phyloP scores from a whole-genome alignment of 2,329 filamentous ascomycete species.

The Colletotrichum spinosum region DNA sequence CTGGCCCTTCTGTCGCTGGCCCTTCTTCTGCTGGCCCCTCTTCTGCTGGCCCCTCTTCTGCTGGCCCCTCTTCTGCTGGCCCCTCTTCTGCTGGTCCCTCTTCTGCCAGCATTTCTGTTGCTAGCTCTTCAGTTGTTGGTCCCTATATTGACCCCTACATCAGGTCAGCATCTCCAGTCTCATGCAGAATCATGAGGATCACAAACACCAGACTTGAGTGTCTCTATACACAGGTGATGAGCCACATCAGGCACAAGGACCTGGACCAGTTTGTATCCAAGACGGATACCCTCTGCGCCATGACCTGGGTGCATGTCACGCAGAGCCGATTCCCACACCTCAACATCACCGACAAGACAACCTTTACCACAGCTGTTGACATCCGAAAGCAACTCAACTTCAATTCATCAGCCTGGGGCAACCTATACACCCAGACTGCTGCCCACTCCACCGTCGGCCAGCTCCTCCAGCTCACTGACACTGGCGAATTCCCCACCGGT shows the following conservation, averaged over 20 bases:
- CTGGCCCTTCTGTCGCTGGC: too few relatives aligned
- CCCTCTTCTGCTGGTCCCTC: too few relatives aligned
- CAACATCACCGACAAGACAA: slow-evolving; percentile 1
- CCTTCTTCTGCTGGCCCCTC: too few relatives aligned
- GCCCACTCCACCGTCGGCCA: not conserved
- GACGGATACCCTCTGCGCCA: slow-evolving; percentile 9
- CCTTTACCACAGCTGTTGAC: slow-evolving; percentile 18
- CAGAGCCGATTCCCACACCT: slow-evolving; percentile 9
- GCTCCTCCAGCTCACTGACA: not conserved
- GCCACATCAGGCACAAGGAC: not conserved
- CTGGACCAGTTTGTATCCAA: slow-evolving; percentile 11
- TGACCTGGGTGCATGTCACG: slow-evolving; percentile 29
- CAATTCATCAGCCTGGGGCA: slow-evolving; percentile 9
- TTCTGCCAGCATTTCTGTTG: too few relatives aligned
- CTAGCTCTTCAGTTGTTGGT: too few relatives aligned
- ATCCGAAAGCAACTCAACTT: slow-evolving; percentile 8
- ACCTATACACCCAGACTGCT: slow-evolving; percentile 25
- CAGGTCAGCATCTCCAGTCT: too few relatives aligned
- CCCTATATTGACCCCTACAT: too few relatives aligned
- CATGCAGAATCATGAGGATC: not conserved
- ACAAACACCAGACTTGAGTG: not conserved
- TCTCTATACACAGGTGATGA: not conserved
- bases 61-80: too few relatives aligned
- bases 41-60: too few relatives aligned
- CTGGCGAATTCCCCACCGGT: not conserved